Evolutionary conservation across 2,329 filamentous ascomycete genomes (phyloP).

Genomic region (Triangularia verruculosa): DNA sequence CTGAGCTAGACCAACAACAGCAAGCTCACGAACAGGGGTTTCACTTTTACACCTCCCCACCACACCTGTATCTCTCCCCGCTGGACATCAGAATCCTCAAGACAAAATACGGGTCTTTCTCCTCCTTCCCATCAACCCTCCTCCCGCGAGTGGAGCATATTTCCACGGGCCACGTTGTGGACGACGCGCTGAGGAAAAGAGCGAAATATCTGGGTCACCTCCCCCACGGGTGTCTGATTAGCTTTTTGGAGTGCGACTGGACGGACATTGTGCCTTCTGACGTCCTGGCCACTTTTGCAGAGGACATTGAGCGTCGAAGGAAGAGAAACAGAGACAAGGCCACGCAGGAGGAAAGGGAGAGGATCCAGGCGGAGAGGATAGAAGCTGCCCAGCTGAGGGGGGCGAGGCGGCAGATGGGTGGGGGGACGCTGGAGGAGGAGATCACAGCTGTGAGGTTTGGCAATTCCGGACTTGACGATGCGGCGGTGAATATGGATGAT

Average conservation of each 20-base stretch:
- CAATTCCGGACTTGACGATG: constrained; percentile 24
- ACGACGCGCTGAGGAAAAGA: constrained; percentile 77
- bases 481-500: constrained; percentile 54
- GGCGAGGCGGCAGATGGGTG: constrained; percentile 38
- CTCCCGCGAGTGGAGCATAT: constrained; percentile 86
- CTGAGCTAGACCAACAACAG: background rate
- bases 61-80: constrained; percentile 85
- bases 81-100: constrained; percentile 91
- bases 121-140: constrained; percentile 78
- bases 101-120: constrained; percentile 80
- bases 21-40: constrained; percentile 43
- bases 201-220: constrained; percentile 86
- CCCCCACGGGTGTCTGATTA: constrained; percentile 86
- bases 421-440: constrained; percentile 43
- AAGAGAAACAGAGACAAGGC: constrained; percentile 81
- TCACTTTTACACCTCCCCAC: constrained; percentile 83
- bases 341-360: constrained; percentile 79
- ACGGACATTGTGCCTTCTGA: constrained; percentile 78
- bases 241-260: constrained; percentile 92
- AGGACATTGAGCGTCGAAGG: constrained; percentile 72
- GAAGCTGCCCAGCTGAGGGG: constrained; percentile 66
- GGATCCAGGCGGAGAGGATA: constrained; percentile 74
- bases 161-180: constrained; percentile 81
- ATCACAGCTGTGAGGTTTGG: constrained; percentile 30
- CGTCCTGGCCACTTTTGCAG: constrained; percentile 70